These are phyloP conservation scores for Cystofilobasidium bisporidii DNA, from an alignment of 768 basidiomycete species.

Conservation along the genomic window DNA sequence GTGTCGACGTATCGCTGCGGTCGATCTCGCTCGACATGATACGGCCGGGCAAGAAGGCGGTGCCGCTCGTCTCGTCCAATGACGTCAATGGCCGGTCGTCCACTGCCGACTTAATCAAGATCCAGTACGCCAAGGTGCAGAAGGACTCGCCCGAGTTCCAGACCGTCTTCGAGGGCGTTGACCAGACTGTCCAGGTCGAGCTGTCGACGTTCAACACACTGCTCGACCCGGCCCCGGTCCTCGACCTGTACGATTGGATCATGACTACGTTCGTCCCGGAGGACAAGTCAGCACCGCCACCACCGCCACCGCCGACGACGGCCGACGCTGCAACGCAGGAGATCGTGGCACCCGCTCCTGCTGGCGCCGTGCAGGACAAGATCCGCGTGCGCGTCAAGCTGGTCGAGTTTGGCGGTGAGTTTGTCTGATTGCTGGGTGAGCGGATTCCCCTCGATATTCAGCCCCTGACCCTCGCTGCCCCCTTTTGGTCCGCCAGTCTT, in stretches of 20 bases:
- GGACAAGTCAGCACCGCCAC: conserved; percentile 13
- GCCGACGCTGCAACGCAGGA: background rate
- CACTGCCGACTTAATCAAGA: conserved; percentile 55
- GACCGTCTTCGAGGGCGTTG: conserved; percentile 67
- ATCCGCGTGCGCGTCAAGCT: conserved; percentile 74
- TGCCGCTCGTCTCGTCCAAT: conserved; percentile 32
- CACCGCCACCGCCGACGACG: conserved; percentile 15
- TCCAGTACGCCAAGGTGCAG: conserved; percentile 71
- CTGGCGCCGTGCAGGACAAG: conserved; percentile 45
- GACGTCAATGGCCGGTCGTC: conserved; percentile 28
- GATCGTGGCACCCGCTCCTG: conserved; percentile 9
- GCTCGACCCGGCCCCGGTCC: conserved; percentile 78
- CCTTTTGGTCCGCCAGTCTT: conserved; percentile 48
- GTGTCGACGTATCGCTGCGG: conserved; percentile 71
- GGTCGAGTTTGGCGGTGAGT: conserved; percentile 36
- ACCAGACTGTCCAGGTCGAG: conserved; percentile 76
- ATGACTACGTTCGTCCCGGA: conserved; percentile 85
- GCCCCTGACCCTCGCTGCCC: background rate
- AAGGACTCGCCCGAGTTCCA: conserved; percentile 75
- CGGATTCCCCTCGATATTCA: too few relatives aligned
- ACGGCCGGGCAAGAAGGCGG: conserved; percentile 36
- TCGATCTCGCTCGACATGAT: conserved; percentile 28
- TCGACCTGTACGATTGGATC: conserved; percentile 88
- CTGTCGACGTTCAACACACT: conserved; percentile 85
- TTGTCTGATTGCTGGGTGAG: background rate